Evolutionary conservation across 2,329 filamentous ascomycete species (phyloP).

Genomic region (Tricladium varicosporioides): DNA sequence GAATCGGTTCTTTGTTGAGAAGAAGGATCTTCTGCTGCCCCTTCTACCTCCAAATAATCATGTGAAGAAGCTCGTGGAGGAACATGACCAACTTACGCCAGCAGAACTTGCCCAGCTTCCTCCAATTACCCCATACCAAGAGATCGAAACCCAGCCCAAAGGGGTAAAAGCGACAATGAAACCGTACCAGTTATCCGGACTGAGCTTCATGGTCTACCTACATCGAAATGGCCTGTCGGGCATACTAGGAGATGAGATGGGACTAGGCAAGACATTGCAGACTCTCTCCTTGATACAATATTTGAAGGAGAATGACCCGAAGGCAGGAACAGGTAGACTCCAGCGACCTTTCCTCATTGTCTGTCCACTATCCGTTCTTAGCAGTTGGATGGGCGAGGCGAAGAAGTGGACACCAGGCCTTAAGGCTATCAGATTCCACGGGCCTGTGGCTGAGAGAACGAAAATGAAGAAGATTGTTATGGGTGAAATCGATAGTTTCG

Average conservation of each 20-base stretch:
- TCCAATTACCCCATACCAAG: constrained; percentile 26
- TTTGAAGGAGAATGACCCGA: constrained; percentile 40
- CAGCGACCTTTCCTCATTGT: constrained; percentile 44
- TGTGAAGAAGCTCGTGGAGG: constrained; percentile 33
- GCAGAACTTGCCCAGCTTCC: constrained; percentile 26
- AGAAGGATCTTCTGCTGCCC: constrained; percentile 34
- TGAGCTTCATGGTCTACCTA: constrained; percentile 48
- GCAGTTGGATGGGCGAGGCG: constrained; percentile 47
- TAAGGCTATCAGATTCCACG: constrained; percentile 47
- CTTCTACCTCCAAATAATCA: constrained; percentile 35
- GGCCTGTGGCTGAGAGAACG: constrained; percentile 41
- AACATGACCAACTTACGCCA: constrained; percentile 22
- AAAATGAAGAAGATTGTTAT: constrained; percentile 45
- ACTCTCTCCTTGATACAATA: constrained; percentile 49
- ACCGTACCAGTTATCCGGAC: constrained; percentile 48
- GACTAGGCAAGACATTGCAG: constrained; percentile 49
- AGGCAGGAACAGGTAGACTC: constrained; percentile 36
- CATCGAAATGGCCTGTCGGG: constrained; percentile 43
- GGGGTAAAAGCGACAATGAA: constrained; percentile 49
- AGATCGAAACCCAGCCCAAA: constrained; percentile 28
- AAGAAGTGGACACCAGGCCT: constrained; percentile 47
- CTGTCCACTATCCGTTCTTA: constrained; percentile 49
- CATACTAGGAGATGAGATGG: constrained; percentile 50
- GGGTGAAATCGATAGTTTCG: constrained; percentile 44
- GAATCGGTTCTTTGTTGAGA: constrained; percentile 34